Base-by-base conservation (phyloP, 805 yeast genomes). In the Citeromyces matritensis region DNA sequence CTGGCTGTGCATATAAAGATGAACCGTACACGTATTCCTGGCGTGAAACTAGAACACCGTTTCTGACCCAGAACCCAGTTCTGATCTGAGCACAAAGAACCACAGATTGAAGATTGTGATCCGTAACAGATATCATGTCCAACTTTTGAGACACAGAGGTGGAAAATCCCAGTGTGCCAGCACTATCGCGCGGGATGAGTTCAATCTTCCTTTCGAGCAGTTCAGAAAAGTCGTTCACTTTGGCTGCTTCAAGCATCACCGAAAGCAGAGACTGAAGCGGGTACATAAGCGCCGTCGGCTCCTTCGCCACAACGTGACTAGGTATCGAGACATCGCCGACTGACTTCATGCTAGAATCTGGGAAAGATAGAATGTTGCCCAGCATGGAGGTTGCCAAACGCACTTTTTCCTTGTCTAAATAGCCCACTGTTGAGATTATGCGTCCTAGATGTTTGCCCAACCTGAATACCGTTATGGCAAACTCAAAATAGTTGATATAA, bases 11-110 rank as follows among this genome's bases (percentile, higher is more conserved):
- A 44, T 63, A 55, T 4, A 48, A 38, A 5, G 53, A 42, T n/a
- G 59, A 64, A 33, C 55, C 55, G 38, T 73, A 72, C 10, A 64
- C 51, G 1, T 63, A 45, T 0, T 73, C 65, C 39, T 71, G 73
- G 27, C 64, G 58, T 4, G 69, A 48, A 2, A 63, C 67, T 5
- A 67, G 59, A 32, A 57, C 44, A 13, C 91, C 91, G 43, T 79
- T 79, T 52, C 88, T 64, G 3, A 79, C 65, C 91, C 91, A 79
- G 37, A 68, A 70, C 1, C 80, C 80, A 2, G 67, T 54, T 23
- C 63, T 64, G 3, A 76, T 67, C 42, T 79, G 88, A 3, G 74
- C 53, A 12, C 68, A 62, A 21, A 77, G 53, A 1, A 75, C 84
- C 23, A 73, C 54, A 10, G 76, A 64, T 45, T 79, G 61, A 30